Conservation (phyloP, 345 rosid species). For the Toxicodendron radicans region DNA sequence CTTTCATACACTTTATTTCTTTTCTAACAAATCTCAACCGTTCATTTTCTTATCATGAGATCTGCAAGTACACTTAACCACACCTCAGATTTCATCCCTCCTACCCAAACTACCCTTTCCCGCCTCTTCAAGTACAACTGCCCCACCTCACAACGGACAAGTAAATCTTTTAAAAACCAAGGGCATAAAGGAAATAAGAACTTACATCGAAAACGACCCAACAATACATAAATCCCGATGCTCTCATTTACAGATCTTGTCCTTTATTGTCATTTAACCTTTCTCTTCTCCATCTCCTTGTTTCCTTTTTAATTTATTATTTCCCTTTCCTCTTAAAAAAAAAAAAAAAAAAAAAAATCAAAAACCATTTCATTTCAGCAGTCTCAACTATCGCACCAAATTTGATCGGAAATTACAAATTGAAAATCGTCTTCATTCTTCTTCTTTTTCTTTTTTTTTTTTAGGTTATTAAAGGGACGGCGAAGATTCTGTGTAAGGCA, state of each 20-base stretch:
- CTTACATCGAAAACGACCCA: conserved; percentile 6
- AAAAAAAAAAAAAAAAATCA: neutral
- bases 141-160: neutral
- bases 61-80: neutral
- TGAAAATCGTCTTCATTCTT: too few relatives aligned
- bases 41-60: neutral
- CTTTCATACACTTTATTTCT: neutral
- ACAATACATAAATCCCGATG: conserved; percentile 27
- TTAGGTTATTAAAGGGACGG: too few relatives aligned
- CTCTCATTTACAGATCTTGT: conserved; percentile 4
- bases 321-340: neutral
- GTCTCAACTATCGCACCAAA: too few relatives aligned
- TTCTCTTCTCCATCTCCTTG: conserved; percentile 18
- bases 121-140: neutral
- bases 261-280: conserved; percentile 31
- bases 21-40: neutral
- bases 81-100: neutral
- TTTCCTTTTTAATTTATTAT: neutral
- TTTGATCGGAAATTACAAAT: too few relatives aligned
- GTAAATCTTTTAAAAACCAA: neutral
- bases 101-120: conserved; percentile 28
- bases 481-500: conserved; percentile 8
- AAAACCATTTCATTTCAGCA: neutral
- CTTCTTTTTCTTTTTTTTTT: too few relatives aligned
- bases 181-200: neutral